Evolutionary conservation across 176 grass and related monocot genomes (phyloP), one percentile per base, ranked within the genome.

Genomic region (Oryza officinalis): DNA sequence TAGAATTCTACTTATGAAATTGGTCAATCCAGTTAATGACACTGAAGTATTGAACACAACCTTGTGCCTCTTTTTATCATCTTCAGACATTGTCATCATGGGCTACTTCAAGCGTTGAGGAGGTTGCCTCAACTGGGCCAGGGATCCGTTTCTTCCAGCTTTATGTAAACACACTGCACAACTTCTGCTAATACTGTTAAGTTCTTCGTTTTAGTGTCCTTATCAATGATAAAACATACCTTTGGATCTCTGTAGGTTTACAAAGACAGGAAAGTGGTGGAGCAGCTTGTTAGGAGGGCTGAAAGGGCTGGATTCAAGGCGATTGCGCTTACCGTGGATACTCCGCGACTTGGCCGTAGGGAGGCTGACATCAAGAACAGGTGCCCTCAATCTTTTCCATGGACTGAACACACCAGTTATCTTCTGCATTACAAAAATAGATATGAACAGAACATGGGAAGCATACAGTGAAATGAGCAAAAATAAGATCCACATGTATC

Each of bases 341-440:
- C 96, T 30, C 96, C 96, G 18, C 87, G 89, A 50, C 96, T 99
- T 75, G 96, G 96, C 3, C 93, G 93, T 33, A 95, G 96, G 73
- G 96, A 99, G 89, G 91, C 96, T 17, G 96, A 99, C n/a, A 99
- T 99, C 80, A 99, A 99, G 86, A 99, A 99, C 86, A 88, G 93
- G 96, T 93, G 79, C 31, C 18, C 2, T 10, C 17, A 4, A 18
- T 72, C 1, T 31, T 83, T 74, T 50, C 20, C 79, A 65, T 88
- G 43, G 63, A 75, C 18, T 26, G 20, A 83, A 65, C 12, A 74
- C 27, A 50, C 14, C 18, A 22, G 18, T 23, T 26, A 9, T 5
- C 4, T 2, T 59, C 10, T 5, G 3, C 0, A 14, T n/a, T 49
- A n/a, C 61, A 80, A 10, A 69, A 8, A 8, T 81, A n/a, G n/a